Evolutionary conservation across 140 eudicot species (phyloP), one percentile per base, ranked within the genome.

Genomic region (Erigeron philadelphicus): DNA sequence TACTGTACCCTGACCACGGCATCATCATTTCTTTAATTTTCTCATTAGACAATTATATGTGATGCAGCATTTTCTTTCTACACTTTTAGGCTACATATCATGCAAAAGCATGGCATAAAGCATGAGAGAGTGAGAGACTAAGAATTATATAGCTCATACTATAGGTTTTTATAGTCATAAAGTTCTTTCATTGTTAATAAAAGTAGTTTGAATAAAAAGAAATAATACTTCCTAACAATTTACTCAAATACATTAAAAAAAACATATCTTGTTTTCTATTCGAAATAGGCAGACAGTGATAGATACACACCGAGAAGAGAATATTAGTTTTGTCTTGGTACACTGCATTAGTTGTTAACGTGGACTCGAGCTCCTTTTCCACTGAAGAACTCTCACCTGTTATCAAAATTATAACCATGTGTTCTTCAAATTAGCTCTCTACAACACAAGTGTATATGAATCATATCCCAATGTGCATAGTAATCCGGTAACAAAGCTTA

Each of bases 331-430:
- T 93, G 84, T 93, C 98, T 81, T 93, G 98, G 78, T 93, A 93
- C 55, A 93, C 98, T 5, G 98, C 96, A 70, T 93, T 93, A 17
- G 84, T 77, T 8, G 95, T 82, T 58, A 72, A 25, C 12, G 84
- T 80, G 43, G 90, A 55, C 52, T 80, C 94, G 25, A 93, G 87
- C 63, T 89, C 98, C 78, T 93, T 93, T 74, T 86, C 98, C 77
- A 86, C 96, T 25, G 96, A 93, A 61, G 87, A 86, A 85, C 98
- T 93, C 84, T 93, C 98, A 56, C 98, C 98, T 93, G 71, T 80
- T 69, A 48, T 67, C 58, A 45, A 35, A 52, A 77, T 65, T 40
- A 44, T 11, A 76, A n/a, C 18, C 23, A 69, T 13, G 47, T 50
- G 19, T 8, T 21, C 2, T 47, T 48, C 13, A 47, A n/a, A 41